Evolutionary conservation across 768 basidiomycete genomes (phyloP).

Genomic region (Pisolithus marmoratus): DNA sequence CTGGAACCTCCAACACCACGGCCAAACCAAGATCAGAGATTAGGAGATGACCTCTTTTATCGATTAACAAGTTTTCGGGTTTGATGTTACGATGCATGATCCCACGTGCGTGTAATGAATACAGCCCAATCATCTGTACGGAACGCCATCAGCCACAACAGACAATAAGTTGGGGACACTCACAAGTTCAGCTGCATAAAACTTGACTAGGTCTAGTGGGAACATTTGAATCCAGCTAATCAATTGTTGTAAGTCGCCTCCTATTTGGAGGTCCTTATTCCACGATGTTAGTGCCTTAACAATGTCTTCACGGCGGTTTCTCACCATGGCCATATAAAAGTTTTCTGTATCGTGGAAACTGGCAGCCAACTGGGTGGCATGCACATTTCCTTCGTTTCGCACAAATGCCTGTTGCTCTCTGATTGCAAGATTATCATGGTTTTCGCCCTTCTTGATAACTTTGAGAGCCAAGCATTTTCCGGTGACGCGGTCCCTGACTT

Average conservation of each 20-base stretch:
- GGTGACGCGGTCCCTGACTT: slow-evolving; percentile 3
- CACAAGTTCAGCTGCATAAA: slow-evolving; percentile 8
- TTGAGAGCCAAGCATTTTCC: slow-evolving; percentile 5
- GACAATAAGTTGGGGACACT: background rate
- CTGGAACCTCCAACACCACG: slow-evolving; percentile 10
- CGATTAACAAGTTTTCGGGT: slow-evolving; percentile 57
- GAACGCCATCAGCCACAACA: background rate
- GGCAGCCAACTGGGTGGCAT: slow-evolving; percentile 5
- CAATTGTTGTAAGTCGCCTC: slow-evolving; percentile 5
- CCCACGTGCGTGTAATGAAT: slow-evolving; percentile 49
- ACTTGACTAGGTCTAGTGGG: slow-evolving; percentile 2
- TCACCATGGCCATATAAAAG: slow-evolving; percentile 8
- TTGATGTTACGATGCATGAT: slow-evolving; percentile 70
- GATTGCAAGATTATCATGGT: background rate
- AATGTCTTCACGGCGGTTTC: background rate
- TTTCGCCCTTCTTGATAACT: slow-evolving; percentile 4
- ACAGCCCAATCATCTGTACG: slow-evolving; percentile 24
- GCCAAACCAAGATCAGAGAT: slow-evolving; percentile 65
- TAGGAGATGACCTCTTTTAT: slow-evolving; percentile 41
- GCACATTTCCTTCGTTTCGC: slow-evolving; percentile 3
- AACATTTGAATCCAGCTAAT: background rate
- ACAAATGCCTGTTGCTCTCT: slow-evolving; percentile 4
- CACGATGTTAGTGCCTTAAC: background rate
- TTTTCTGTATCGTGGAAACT: slow-evolving; percentile 9
- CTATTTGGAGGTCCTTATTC: slow-evolving; percentile 2